Conservation (phyloP, 148 eudicot species). For the Rhododendron ferrugineum region DNA sequence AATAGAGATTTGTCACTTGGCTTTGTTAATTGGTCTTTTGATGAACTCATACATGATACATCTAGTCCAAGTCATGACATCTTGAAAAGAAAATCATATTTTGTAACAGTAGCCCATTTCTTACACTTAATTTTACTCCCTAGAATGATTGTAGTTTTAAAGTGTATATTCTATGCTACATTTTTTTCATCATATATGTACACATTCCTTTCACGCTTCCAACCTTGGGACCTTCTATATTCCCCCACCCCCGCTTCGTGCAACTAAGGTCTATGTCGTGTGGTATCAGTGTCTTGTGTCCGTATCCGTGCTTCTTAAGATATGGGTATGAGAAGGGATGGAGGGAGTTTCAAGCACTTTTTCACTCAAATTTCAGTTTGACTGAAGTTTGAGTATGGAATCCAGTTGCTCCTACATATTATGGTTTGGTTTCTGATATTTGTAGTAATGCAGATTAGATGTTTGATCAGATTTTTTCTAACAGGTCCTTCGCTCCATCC, state of each 20-base stretch:
- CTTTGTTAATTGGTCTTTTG: too few relatives aligned
- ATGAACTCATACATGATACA: too few relatives aligned
- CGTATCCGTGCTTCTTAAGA: not conserved
- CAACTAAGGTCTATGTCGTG: not conserved
- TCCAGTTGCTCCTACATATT: not conserved
- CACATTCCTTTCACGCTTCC: not conserved
- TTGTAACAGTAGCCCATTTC: not conserved
- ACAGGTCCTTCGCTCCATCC: constrained; percentile 36
- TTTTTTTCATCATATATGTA: not conserved
- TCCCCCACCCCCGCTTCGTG: not conserved
- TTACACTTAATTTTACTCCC: not conserved
- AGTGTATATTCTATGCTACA: not conserved
- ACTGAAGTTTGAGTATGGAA: not conserved
- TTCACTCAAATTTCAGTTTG: not conserved
- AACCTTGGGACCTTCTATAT: not conserved
- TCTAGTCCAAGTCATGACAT: too few relatives aligned
- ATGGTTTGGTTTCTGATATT: not conserved
- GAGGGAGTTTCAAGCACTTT: not conserved
- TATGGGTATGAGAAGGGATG: not conserved
- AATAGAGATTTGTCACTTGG: too few relatives aligned
- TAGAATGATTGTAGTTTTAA: not conserved
- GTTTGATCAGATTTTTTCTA: not conserved
- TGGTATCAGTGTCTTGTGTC: not conserved
- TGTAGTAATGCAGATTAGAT: not conserved
- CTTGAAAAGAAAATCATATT: too few relatives aligned